A percentile compares a stretch with the other conserved stretches of the same genome.
Evolutionary conservation across 805 yeast species (phyloP).

Genomic region (Cyberlindnera japonica): DNA sequence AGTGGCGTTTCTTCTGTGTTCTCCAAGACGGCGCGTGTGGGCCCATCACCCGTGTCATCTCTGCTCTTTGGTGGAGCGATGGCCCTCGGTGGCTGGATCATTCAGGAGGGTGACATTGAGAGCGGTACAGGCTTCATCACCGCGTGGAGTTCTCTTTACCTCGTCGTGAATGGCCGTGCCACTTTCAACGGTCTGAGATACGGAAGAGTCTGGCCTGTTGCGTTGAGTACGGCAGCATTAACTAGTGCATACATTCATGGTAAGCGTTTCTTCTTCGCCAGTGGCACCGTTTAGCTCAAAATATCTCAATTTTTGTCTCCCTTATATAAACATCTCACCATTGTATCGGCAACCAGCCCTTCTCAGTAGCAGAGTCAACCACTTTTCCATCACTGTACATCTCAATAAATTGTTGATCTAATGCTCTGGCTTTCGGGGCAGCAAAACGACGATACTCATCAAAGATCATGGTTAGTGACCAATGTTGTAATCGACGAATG

Average conservation of each 20-base stretch:
- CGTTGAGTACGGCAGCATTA: conserved; percentile 53
- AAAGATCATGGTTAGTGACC: conserved; percentile 92
- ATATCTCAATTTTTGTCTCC: conserved; percentile 31
- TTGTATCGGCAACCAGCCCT: conserved; percentile 60
- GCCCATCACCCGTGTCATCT: conserved; percentile 36
- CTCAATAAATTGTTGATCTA: conserved; percentile 95
- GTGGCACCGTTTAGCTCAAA: conserved; percentile 6
- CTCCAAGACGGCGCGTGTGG: conserved; percentile 22
- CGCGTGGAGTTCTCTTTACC: conserved; percentile 79
- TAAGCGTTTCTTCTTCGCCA: conserved; percentile 49
- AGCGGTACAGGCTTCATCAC: conserved; percentile 78
- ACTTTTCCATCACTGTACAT: conserved; percentile 70
- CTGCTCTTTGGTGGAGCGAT: conserved; percentile 58
- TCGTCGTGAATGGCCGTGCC: conserved; percentile 65
- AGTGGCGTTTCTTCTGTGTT: background rate
- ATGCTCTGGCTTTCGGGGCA: conserved; percentile 89
- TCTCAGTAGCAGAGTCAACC: conserved; percentile 46
- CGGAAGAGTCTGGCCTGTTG: conserved; percentile 60
- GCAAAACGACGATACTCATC: conserved; percentile 95
- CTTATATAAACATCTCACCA: conserved; percentile 44
- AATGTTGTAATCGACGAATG: conserved; percentile 78
- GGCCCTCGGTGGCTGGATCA: conserved; percentile 69
- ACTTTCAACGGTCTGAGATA: conserved; percentile 49
- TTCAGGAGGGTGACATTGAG: conserved; percentile 68
- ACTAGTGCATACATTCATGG: conserved; percentile 69